Evolutionary conservation across 768 basidiomycete species (phyloP).

Genomic region (Lactifluus pinguis): DNA sequence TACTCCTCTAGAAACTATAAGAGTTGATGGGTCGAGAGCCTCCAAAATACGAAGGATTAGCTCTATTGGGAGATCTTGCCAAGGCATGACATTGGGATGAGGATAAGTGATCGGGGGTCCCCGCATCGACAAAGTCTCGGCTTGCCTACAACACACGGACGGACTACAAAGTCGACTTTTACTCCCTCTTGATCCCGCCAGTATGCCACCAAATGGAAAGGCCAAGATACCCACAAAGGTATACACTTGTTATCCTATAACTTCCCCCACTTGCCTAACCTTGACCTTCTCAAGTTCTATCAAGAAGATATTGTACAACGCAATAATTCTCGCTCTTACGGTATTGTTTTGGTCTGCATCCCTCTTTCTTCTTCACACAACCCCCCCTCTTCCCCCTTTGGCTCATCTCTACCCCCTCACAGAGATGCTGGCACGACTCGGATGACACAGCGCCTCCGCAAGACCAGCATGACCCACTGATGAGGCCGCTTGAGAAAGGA

Average conservation of each 20-base stretch:
- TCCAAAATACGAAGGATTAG: conserved; percentile 7
- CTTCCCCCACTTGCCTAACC: not conserved
- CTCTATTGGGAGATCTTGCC: conserved; percentile 3
- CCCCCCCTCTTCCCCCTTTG: not conserved
- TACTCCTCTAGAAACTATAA: conserved; percentile 8
- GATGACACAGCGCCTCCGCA: conserved; percentile 51
- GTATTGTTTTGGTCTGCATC: conserved; percentile 54
- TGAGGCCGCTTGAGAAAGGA: conserved; percentile 64
- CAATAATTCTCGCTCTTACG: conserved; percentile 32
- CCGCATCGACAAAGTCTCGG: no score
- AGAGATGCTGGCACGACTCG: conserved; percentile 88
- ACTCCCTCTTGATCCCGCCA: not conserved
- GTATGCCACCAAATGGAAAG: conserved; percentile 25
- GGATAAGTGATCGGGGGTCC: conserved; percentile 11
- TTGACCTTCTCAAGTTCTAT: conserved; percentile 27
- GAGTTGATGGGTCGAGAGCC: not conserved
- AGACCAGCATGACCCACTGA: conserved; percentile 53
- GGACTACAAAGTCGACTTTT: not conserved
- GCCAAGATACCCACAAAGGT: conserved; percentile 30
- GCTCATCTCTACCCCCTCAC: conserved; percentile 11
- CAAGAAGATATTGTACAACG: conserved; percentile 33
- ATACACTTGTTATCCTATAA: not conserved
- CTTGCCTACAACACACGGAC: not conserved
- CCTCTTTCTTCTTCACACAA: not conserved
- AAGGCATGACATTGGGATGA: not conserved